phyloP scores from a whole-genome alignment of 75 land plant species.

The Pinus albicaulis region DNA sequence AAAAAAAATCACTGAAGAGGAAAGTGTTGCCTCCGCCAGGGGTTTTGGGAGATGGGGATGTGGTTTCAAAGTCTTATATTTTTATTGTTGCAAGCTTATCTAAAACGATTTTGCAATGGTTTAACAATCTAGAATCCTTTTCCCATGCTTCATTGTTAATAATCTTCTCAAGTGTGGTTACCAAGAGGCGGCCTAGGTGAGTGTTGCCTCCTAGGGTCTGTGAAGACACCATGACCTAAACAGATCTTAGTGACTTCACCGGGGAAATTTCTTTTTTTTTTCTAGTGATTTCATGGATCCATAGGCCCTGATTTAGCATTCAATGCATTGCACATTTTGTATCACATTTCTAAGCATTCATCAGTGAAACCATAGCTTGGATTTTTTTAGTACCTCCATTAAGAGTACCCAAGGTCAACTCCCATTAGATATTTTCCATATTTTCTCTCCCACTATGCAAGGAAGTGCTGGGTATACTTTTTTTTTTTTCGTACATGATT shows the following conservation, averaged over 20 bases:
- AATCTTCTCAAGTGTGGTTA: constrained; percentile 72
- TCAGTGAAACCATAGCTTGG: too few relatives aligned
- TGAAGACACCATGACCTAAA: constrained; percentile 20
- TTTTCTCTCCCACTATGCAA: too few relatives aligned
- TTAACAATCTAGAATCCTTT: constrained; percentile 61
- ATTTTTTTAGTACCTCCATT: too few relatives aligned
- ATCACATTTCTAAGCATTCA: too few relatives aligned
- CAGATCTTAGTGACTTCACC: background rate
- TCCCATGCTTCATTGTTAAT: constrained; percentile 79
- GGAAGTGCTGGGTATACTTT: too few relatives aligned
- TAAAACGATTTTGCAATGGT: constrained; percentile 59
- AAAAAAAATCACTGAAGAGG: background rate
- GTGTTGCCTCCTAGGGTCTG: constrained; percentile 57
- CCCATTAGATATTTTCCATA: too few relatives aligned
- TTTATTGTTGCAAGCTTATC: constrained; percentile 24
- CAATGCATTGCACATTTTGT: too few relatives aligned
- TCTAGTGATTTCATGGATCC: too few relatives aligned
- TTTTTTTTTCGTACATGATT: too few relatives aligned
- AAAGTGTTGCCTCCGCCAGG: constrained; percentile 7
- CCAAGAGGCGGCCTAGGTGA: constrained; percentile 46
- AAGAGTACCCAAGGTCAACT: too few relatives aligned
- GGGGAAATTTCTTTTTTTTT: too few relatives aligned
- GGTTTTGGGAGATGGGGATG: constrained; percentile 15
- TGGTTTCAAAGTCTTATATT: constrained; percentile 13
- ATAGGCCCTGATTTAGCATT: too few relatives aligned